These are phyloP conservation scores for Marchantia polymorpha DNA, from an alignment of 225 moss, liverwort and hornwort genomes.

Conservation along the genomic window DNA sequence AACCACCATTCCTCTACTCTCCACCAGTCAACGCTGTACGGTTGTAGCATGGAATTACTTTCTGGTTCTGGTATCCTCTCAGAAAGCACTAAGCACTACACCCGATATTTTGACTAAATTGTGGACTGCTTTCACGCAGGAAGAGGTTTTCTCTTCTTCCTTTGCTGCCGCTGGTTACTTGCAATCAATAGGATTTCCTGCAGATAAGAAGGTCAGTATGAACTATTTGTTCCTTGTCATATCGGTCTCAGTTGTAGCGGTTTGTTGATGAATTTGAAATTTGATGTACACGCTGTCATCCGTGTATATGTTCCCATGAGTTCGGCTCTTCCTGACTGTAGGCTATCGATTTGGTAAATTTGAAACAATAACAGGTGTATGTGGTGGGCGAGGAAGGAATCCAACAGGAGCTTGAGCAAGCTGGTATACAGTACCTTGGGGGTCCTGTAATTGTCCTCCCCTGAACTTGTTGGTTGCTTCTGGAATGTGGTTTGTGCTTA, in stretches of 20 bases:
- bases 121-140: constrained; percentile 38
- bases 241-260: not conserved
- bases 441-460: constrained; percentile 56
- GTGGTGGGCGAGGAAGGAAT: constrained; percentile 63
- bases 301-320: not conserved
- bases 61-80: not conserved
- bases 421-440: constrained; percentile 70
- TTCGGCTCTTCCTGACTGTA: not conserved
- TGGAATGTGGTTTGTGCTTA: not conserved
- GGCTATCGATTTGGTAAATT: not conserved
- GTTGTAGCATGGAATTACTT: not conserved
- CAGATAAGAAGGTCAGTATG: constrained; percentile 64
- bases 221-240: not conserved
- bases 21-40: not conserved
- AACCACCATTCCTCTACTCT: not conserved
- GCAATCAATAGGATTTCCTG: constrained; percentile 66
- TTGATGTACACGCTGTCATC: no score
- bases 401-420: constrained; percentile 77
- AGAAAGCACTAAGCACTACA: not conserved
- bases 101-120: not conserved
- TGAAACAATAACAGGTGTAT: constrained; percentile 57
- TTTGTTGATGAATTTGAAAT: not conserved
- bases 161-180: constrained; percentile 86
- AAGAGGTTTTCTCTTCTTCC: constrained; percentile 82
- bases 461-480: not conserved